Conservation (phyloP, 495 filamentous ascomycete genomes). For the Neurospora hispaniola region DNA sequence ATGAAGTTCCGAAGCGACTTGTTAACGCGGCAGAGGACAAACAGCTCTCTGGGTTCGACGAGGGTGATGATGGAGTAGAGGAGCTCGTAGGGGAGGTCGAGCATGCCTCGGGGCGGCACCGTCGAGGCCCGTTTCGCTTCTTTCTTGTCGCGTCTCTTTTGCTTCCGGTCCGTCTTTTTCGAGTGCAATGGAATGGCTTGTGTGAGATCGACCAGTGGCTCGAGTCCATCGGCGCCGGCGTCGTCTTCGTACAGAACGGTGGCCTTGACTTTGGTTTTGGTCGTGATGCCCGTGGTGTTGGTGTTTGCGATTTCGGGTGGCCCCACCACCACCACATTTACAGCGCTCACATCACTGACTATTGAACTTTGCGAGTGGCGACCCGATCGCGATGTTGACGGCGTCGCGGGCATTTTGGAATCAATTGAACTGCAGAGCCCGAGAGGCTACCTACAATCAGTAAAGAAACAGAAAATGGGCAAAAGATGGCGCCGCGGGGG, state of each 20-base stretch:
- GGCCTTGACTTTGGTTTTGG: neutral
- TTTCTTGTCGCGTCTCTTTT: constrained; percentile 33
- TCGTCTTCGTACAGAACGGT: neutral
- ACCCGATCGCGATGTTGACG: neutral
- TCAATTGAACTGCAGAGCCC: neutral
- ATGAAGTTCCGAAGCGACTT: constrained; percentile 30
- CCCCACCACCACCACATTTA: neutral
- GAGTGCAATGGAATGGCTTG: constrained; percentile 31
- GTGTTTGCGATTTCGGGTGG: neutral
- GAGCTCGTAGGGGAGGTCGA: constrained; percentile 41
- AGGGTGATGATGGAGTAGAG: constrained; percentile 31
- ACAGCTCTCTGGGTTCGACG: constrained; percentile 38
- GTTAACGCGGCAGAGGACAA: constrained; percentile 28
- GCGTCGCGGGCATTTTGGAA: neutral
- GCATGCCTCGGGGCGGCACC: constrained; percentile 12
- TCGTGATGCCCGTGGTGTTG: neutral
- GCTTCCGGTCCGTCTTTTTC: constrained; percentile 38
- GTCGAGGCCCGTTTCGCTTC: constrained; percentile 7
- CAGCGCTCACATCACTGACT: neutral
- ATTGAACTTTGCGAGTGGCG: neutral
- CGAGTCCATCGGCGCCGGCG: neutral
- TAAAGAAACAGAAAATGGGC: neutral
- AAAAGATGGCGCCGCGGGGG: neutral
- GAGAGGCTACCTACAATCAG: neutral
- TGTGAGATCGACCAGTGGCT: constrained; percentile 12